phyloP scores from a whole-genome alignment of 768 basidiomycete genomes.

The Pleurotus platypus region DNA sequence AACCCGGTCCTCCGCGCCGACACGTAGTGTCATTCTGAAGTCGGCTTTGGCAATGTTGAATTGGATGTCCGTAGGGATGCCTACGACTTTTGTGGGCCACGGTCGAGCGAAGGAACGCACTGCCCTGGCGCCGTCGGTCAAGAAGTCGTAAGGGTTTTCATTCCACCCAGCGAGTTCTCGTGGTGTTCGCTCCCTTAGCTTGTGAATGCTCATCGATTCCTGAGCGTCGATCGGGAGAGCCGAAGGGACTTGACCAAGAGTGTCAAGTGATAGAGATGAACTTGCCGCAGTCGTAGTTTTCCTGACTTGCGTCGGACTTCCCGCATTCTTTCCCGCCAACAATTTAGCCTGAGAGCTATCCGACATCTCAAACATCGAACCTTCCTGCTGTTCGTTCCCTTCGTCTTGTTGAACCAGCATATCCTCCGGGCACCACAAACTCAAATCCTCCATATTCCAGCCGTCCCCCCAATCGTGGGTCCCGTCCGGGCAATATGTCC shows the following conservation, averaged over 20 bases:
- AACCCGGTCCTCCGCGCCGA: slow-evolving; percentile 50
- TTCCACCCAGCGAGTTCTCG: slow-evolving; percentile 27
- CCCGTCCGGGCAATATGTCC: slow-evolving; percentile 86
- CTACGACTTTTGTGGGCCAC: slow-evolving; percentile 75
- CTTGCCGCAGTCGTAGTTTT: slow-evolving; percentile 14
- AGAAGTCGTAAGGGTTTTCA: slow-evolving; percentile 61
- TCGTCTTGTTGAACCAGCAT: slow-evolving; percentile 20
- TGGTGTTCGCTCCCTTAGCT: slow-evolving; percentile 10
- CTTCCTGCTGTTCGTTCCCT: slow-evolving; percentile 16
- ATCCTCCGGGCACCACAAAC: slow-evolving; percentile 83
- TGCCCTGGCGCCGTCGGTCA: slow-evolving; percentile 85
- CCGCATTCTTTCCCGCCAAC: slow-evolving; percentile 25
- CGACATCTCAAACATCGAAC: slow-evolving; percentile 19
- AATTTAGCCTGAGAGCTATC: slow-evolving; percentile 34
- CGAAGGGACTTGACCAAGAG: slow-evolving; percentile 15
- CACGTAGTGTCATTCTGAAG: slow-evolving; percentile 68
- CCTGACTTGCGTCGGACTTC: slow-evolving; percentile 9
- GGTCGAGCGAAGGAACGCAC: slow-evolving; percentile 83
- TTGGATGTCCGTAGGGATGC: slow-evolving; percentile 56
- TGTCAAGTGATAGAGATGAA: slow-evolving; percentile 34
- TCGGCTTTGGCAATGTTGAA: slow-evolving; percentile 73
- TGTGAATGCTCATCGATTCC: slow-evolving; percentile 15
- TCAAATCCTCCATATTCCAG: slow-evolving; percentile 96
- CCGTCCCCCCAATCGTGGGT: slow-evolving; percentile 89
- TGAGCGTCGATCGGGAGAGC: slow-evolving; percentile 12